Conservation (phyloP, 208 protist species). For the Dictyostelium gargantuum region DNA sequence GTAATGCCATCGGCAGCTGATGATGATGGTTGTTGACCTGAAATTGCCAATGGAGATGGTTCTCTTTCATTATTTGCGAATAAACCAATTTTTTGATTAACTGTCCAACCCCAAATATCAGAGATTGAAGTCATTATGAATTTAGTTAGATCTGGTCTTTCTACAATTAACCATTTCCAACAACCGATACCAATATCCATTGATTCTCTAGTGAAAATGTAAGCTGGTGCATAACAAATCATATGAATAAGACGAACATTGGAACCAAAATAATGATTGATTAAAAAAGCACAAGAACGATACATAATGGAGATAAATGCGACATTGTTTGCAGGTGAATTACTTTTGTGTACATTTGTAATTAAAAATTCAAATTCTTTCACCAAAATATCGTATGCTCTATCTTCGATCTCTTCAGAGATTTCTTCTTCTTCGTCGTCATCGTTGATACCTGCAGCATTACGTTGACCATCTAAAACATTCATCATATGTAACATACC, state of each 20-base stretch:
- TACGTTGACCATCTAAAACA: not conserved
- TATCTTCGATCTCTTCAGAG: not conserved
- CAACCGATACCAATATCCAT: slow-evolving; percentile 62
- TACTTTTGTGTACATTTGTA: not conserved
- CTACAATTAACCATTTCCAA: slow-evolving; percentile 75
- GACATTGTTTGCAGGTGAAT: not conserved
- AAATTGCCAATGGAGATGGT: slow-evolving; percentile 28
- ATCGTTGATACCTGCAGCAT: not conserved
- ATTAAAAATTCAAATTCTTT: slow-evolving; percentile 54
- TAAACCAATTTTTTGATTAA: slow-evolving; percentile 71
- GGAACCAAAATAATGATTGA: slow-evolving; percentile 53
- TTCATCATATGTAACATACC: slow-evolving; percentile 64
- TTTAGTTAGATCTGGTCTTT: slow-evolving; percentile 51
- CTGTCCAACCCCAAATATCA: slow-evolving; percentile 72
- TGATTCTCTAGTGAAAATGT: slow-evolving; percentile 60
- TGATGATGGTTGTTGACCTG: not conserved
- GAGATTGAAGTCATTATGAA: slow-evolving; percentile 65
- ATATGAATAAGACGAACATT: slow-evolving; percentile 54
- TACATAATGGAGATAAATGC: slow-evolving; percentile 63
- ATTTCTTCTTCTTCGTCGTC: not conserved
- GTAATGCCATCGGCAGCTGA: not conserved
- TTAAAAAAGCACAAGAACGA: slow-evolving; percentile 59
- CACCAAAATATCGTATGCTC: slow-evolving; percentile 7
- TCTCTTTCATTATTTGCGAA: slow-evolving; percentile 65
- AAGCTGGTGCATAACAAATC: slow-evolving; percentile 62